These are phyloP conservation scores for Stephanodiscus triporus DNA, from an alignment of 108 stramenopile species.

Conservation along the genomic window DNA sequence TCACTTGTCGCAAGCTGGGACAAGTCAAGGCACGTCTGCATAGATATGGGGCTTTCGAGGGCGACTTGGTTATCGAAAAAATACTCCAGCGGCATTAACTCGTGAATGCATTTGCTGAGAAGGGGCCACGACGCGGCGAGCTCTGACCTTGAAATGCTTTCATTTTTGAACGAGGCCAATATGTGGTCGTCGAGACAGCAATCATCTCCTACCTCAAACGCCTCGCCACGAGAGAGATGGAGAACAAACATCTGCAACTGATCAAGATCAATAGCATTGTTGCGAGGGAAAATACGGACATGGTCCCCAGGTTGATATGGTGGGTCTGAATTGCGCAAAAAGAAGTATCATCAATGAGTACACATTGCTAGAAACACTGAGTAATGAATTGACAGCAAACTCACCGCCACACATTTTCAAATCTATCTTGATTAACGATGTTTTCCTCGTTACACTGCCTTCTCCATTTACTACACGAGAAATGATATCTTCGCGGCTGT, in stretches of 20 bases:
- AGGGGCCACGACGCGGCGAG: constrained; percentile 3
- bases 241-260: constrained; percentile 10
- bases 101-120: not conserved
- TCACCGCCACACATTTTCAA: constrained; percentile 6
- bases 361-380: not conserved
- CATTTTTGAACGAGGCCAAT: constrained; percentile 3
- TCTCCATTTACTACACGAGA: not conserved
- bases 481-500: constrained; percentile 7
- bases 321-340: not conserved
- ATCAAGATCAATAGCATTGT: constrained; percentile 4
- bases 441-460: constrained; percentile 5
- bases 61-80: constrained; percentile 4
- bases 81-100: not conserved
- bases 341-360: too few relatives aligned
- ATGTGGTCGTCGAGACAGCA: constrained; percentile 17
- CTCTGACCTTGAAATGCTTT: constrained; percentile 1
- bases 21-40: constrained; percentile 7
- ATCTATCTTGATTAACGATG: constrained; percentile 9
- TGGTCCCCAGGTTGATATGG: constrained; percentile 23
- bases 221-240: not conserved
- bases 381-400: not conserved
- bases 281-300: constrained; percentile 11
- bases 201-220: not conserved
- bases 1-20: not conserved
- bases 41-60: constrained; percentile 5